phyloP scores from a whole-genome alignment of 441 rosid genomes.

The Erysimum pusillum region DNA sequence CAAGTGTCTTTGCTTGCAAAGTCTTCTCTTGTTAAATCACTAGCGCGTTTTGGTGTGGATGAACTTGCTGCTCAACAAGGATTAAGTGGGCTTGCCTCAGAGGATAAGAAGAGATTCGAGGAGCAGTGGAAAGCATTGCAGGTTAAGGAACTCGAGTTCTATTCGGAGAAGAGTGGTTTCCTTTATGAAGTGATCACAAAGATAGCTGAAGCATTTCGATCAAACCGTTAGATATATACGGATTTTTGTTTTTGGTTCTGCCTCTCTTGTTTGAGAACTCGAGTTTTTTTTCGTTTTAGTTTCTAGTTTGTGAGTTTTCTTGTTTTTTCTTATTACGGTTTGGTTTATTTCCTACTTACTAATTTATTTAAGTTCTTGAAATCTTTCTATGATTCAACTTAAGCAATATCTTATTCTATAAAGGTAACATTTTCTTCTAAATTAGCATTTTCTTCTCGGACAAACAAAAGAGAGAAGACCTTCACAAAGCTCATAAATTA shows the following conservation, averaged over 20 bases:
- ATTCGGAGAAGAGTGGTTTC: conserved; percentile 37
- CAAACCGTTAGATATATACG: conserved; percentile 18
- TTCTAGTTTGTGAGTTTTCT: too few relatives aligned
- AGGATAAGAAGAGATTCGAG: conserved; percentile 42
- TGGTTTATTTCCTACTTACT: too few relatives aligned
- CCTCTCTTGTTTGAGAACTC: conserved; percentile 17
- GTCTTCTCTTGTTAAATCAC: conserved; percentile 23
- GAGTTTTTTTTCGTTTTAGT: neutral
- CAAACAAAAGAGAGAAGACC: too few relatives aligned
- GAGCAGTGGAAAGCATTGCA: conserved; percentile 49
- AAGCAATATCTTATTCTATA: too few relatives aligned
- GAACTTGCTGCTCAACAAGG: conserved; percentile 40
- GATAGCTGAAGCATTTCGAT: conserved; percentile 33
- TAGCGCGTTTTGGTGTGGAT: conserved; percentile 40
- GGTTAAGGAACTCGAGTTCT: conserved; percentile 35
- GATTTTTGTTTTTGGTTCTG: neutral
- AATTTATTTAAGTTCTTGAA: too few relatives aligned
- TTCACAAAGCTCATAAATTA: too few relatives aligned
- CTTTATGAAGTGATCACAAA: conserved; percentile 35
- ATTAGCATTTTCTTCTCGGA: too few relatives aligned
- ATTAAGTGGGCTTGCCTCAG: conserved; percentile 28
- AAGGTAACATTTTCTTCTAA: too few relatives aligned
- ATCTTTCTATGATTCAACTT: too few relatives aligned
- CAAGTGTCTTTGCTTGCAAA: conserved; percentile 18
- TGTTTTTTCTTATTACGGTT: too few relatives aligned